phyloP scores from a whole-genome alignment of 1,284 basidiomycete genomes.

The Trametes sp. region DNA sequence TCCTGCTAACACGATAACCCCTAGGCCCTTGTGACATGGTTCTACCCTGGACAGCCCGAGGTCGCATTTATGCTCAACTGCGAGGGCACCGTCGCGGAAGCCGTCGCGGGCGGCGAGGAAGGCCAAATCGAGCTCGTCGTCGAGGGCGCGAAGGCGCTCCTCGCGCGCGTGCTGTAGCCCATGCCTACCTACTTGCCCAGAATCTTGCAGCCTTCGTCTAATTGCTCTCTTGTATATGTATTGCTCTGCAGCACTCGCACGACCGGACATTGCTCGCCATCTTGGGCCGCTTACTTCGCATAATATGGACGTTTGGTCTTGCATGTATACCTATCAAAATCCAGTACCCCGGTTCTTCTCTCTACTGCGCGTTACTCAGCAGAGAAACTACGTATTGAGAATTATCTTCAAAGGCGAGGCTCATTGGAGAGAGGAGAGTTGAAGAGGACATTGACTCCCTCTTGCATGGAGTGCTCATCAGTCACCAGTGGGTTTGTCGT shows the following conservation, averaged over 20 bases:
- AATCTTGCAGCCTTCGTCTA: background rate
- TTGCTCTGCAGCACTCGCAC: background rate
- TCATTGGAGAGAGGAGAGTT: no score
- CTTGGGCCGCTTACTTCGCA: background rate
- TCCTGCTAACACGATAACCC: background rate
- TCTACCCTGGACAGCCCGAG: slow-evolving; percentile 59
- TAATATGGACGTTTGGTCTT: background rate
- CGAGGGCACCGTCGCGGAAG: slow-evolving; percentile 31
- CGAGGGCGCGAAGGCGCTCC: background rate
- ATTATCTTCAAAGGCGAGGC: no score
- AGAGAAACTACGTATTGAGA: no score
- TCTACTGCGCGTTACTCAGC: no score
- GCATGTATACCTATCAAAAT: background rate
- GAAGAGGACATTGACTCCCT: no score
- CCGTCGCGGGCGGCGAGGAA: slow-evolving; percentile 26
- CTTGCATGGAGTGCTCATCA: no score
- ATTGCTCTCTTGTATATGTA: background rate
- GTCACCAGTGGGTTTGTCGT: no score
- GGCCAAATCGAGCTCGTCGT: slow-evolving; percentile 17
- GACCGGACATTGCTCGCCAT: background rate
- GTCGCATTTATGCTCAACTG: slow-evolving; percentile 45
- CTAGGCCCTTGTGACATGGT: slow-evolving; percentile 62
- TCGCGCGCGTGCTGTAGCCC: slow-evolving; percentile 4
- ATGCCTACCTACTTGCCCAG: no score
- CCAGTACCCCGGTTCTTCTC: background rate